Evolutionary conservation across 2,329 filamentous ascomycete species (phyloP).

Genomic region (Akanthomyces dipterigenus): DNA sequence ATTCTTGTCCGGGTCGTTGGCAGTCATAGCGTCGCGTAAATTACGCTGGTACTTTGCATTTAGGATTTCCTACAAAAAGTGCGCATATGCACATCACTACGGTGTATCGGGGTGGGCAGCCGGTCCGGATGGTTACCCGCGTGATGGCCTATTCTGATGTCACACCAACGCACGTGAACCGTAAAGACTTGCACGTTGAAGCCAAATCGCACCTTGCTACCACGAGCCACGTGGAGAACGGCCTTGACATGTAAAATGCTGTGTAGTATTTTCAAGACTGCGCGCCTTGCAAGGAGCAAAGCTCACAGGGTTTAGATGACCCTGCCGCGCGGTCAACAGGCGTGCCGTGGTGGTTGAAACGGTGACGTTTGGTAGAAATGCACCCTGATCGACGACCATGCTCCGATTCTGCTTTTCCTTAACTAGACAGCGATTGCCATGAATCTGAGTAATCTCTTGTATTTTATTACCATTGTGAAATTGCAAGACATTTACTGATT

Average conservation of each 20-base stretch:
- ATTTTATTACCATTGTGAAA: no score
- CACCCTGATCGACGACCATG: neutral
- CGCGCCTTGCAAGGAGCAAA: neutral
- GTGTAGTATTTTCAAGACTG: no score
- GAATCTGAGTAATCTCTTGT: neutral
- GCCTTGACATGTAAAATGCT: neutral
- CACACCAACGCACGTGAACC: neutral
- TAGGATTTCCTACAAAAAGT: no score
- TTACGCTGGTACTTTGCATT: no score
- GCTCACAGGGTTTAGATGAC: neutral
- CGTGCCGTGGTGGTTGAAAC: neutral
- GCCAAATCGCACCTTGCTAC: neutral
- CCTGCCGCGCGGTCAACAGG: neutral
- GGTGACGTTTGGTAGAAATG: neutral
- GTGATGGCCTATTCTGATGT: neutral
- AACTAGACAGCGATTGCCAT: neutral
- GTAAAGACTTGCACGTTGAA: neutral
- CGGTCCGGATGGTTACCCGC: neutral
- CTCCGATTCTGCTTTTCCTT: neutral
- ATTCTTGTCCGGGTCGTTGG: no score
- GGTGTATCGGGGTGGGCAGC: neutral
- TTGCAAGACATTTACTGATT: neutral
- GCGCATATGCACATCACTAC: neutral
- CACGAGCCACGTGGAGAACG: no score
- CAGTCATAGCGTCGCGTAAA: no score